Evolutionary conservation across 768 basidiomycete species (phyloP).

Genomic region (Sutorius australiensis): DNA sequence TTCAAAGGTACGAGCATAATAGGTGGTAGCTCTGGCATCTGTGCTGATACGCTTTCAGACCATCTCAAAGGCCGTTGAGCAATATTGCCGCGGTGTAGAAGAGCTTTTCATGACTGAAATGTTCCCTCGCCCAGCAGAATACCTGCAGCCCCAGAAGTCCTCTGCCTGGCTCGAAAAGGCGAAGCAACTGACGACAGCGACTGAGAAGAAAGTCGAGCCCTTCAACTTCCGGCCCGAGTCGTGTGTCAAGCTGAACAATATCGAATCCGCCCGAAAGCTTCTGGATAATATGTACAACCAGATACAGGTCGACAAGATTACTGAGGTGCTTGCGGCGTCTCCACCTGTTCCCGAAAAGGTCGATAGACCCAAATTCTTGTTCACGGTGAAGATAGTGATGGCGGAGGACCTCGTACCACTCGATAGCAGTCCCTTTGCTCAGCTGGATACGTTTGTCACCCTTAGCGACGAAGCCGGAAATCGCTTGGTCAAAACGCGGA

Average conservation of each 20-base stretch:
- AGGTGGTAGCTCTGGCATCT: not conserved
- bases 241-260: constrained; percentile 96
- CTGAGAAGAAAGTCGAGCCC: constrained; percentile 90
- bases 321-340: constrained; percentile 52
- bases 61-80: constrained; percentile 85
- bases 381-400: constrained; percentile 89
- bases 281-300: constrained; percentile 94
- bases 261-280: constrained; percentile 85
- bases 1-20: constrained; percentile 61
- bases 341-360: constrained; percentile 74
- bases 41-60: constrained; percentile 47
- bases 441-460: constrained; percentile 88
- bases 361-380: constrained; percentile 70
- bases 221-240: constrained; percentile 94
- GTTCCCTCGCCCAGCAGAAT: constrained; percentile 80
- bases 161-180: constrained; percentile 89
- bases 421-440: constrained; percentile 74
- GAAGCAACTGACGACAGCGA: constrained; percentile 64
- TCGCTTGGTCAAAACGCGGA: constrained; percentile 89
- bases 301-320: constrained; percentile 84
- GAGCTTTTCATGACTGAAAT: constrained; percentile 92
- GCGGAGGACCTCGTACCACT: constrained; percentile 83
- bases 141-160: constrained; percentile 78
- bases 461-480: constrained; percentile 90
- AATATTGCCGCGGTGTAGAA: constrained; percentile 86